Evolutionary conservation across 192 early-diverging fungal species (phyloP), one percentile per base, ranked within the genome.

Genomic region (Lunasporangiospora selenospora): DNA sequence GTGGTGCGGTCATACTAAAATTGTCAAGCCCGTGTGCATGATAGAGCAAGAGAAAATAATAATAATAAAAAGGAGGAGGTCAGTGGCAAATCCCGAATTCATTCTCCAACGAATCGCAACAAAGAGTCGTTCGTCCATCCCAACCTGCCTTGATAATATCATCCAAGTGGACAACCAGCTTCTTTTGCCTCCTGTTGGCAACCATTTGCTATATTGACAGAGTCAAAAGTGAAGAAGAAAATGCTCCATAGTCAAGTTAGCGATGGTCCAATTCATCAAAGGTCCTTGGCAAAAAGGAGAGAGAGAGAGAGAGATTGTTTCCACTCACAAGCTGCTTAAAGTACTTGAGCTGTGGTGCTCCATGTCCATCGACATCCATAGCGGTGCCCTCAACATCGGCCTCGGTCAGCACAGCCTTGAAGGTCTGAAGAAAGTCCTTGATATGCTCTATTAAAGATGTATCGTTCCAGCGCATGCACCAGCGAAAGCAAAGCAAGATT

Each of bases 121-220:
- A n/a, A n/a, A n/a, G n/a, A n/a, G n/a, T n/a, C n/a, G n/a, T n/a
- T n/a, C n/a, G n/a, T n/a, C n/a, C n/a, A 9, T 12, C 27, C 44
- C 8, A 27, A 42, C 53, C 61, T 78, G 71, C 84, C 42, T 62
- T 67, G 44, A 81, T 67, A 67, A 93, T 75, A 56, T 93, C 91
- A 66, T 90, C 88, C 30, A 93, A 63, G 36, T 89, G 82, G 38
- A 93, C 52, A 21, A 81, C 79, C 12, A 93, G 60, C 29, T 83
- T 76, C 62, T 86, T 81, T 41, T 81, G 67, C 21, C 78, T 70
- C 37, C 89, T 80, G 75, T 93, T 78, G 7, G 86, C 83, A 52
- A 93, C 78, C 32, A 67, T 58, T 83, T 90, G 88, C 86, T 87
- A 58, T 51, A 4, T 10, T 23, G 31, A 13, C 0, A 37, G 4